Base-by-base conservation (phyloP, 345 rosid species). In the Bruguiera sexangula region DNA sequence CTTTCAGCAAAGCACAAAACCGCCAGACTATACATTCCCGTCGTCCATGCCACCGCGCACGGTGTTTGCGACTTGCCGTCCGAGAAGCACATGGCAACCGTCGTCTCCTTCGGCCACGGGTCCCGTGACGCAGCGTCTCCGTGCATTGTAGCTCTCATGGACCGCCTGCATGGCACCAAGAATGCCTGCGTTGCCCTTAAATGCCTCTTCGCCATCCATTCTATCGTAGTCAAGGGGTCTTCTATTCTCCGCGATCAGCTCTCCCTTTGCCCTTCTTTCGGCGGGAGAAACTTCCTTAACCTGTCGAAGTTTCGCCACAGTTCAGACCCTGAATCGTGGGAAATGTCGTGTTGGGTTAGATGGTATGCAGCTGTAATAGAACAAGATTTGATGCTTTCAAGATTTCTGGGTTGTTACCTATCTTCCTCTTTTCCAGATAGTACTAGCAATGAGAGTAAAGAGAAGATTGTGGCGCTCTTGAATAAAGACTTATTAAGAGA, bases 301-400 rank as follows among this genome's bases (percentile, higher is more conserved):
- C 22, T 84, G 8, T 79, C 83, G 3, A 66, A 5, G 68, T 88
- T 86, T 60, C 71, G 77, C 3, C 85, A 79, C 34, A 54, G 27
- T 43, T 77, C 70, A 37, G 84, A 83, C 68, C 53, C 37, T 11
- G 84, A 80, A 52, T 57, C 73, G 29, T 52, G 60, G 72, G 83
- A 75, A 51, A 19, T 78, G 43, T 83, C 88, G 6, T 36, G 81
- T 2, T 88, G 90, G 93, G 87, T 80, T 31, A 79, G 86, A 65
- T 88, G 93, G 89, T 82, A 88, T 62, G 85, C 93, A 1, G 73
- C 69, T 22, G 70, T 71, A 20, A 20, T 85, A 69, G 88, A 85
- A 75, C 76, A 76, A 11, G 82, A 69, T 65, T 58, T 88, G 52
- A 75, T 22, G 32, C 80, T 78, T 21, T 79, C 85, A 26, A 76